Percentiles rank a stretch among this genome's conserved stretches.
Conservation (phyloP, 345 rosid genomes). For the Boechera stricta region DNA sequence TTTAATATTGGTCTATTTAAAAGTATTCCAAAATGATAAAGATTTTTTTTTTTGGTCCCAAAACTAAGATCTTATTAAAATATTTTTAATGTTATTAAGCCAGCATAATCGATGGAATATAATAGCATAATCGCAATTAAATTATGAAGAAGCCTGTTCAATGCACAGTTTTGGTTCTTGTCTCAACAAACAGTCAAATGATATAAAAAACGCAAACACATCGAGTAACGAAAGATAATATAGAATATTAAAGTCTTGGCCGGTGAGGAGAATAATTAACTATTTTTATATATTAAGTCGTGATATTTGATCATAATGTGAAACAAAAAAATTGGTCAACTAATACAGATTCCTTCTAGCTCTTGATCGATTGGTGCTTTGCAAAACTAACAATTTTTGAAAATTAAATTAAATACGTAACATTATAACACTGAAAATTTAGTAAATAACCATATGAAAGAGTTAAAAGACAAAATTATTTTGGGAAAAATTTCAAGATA, state of each 20-base stretch:
- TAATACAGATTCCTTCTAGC: neutral
- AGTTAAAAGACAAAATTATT: no score
- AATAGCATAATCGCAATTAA: neutral
- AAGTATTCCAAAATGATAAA: neutral
- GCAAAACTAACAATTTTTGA: no score
- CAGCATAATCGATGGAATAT: neutral
- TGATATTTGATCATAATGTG: conserved; percentile 8
- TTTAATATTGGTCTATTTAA: no score
- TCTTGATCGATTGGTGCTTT: no score
- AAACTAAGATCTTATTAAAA: neutral
- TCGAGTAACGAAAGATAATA: neutral
- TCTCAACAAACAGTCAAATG: neutral
- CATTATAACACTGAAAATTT: no score
- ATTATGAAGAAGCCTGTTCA: conserved; percentile 25
- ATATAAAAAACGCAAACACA: neutral
- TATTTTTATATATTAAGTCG: neutral
- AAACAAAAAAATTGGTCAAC: conserved; percentile 13
- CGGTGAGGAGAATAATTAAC: conserved; percentile 11
- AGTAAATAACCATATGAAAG: no score
- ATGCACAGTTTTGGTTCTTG: conserved; percentile 27
- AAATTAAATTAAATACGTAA: no score
- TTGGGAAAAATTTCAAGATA: no score
- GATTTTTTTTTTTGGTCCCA: neutral
- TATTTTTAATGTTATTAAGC: neutral
- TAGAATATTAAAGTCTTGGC: conserved; percentile 5